Percentiles rank a stretch among this genome's conserved stretches.
Evolutionary conservation across 129 eudicot genomes (phyloP).

Genomic region (Chrysanthemum seticuspe): DNA sequence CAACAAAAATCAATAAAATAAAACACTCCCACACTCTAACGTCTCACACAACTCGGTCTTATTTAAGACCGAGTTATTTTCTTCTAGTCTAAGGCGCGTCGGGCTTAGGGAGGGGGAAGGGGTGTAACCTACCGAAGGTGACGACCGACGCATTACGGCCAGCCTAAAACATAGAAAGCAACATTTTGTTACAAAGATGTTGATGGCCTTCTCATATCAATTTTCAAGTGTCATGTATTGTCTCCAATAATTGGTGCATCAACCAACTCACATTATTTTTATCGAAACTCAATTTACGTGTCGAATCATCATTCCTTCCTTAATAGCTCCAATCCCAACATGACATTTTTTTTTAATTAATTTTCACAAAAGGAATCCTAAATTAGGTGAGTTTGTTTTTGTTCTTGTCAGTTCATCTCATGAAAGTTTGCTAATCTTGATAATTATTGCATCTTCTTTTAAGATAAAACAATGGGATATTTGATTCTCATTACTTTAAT

Average conservation of each 20-base stretch:
- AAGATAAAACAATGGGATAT: not conserved
- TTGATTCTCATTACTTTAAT: not conserved
- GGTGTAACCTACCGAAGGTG: too few species aligned
- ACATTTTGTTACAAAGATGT: not conserved
- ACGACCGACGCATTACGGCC: too few species aligned
- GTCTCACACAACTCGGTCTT: too few species aligned
- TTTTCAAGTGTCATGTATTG: constrained; percentile 1
- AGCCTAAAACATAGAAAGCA: not conserved
- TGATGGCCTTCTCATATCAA: constrained; percentile 5
- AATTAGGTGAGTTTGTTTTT: constrained; percentile 19
- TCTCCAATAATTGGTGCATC: constrained; percentile 19
- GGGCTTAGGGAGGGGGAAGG: too few species aligned
- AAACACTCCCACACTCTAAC: too few species aligned
- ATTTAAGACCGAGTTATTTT: too few species aligned
- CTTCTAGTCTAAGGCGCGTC: too few species aligned
- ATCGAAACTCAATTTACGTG: constrained; percentile 5
- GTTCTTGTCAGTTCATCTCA: not conserved
- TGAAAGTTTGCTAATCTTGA: not conserved
- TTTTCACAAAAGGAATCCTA: constrained; percentile 19
- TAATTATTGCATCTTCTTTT: not conserved
- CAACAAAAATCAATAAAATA: too few species aligned
- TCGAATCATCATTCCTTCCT: constrained; percentile 8
- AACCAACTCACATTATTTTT: not conserved
- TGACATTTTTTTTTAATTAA: not conserved
- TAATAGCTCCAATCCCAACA: constrained; percentile 12